Percentiles rank a stretch among this genome's conserved stretches.
Evolutionary conservation across 495 filamentous ascomycete genomes (phyloP).

Genomic region (Neurospora sp.): DNA sequence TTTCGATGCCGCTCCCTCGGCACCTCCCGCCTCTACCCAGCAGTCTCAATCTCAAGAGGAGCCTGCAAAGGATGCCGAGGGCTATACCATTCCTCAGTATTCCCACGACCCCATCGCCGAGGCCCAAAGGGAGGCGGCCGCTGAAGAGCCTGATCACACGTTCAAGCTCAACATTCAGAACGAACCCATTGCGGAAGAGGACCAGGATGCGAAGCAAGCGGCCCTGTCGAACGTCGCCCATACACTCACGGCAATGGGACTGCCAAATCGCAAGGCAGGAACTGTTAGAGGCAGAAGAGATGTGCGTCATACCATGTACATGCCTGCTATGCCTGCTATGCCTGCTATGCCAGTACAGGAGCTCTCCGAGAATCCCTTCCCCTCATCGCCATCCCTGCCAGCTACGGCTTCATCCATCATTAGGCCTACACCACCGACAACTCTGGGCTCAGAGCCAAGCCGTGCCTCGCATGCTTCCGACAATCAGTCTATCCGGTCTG

Average conservation of each 20-base stretch:
- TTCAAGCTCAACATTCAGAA: constrained; percentile 90
- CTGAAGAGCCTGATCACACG: constrained; percentile 53
- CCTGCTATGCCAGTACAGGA: constrained; percentile 37
- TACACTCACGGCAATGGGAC: constrained; percentile 50
- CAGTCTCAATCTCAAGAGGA: constrained; percentile 16
- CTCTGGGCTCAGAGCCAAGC: constrained; percentile 43
- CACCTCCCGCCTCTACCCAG: constrained; percentile 35
- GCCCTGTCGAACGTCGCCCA: constrained; percentile 89
- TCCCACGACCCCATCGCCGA: constrained; percentile 72
- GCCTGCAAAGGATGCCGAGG: constrained; percentile 45
- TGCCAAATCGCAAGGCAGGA: constrained; percentile 55
- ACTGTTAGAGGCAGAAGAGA: constrained; percentile 84
- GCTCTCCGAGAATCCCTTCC: constrained; percentile 32
- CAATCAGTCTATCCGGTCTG: constrained; percentile 84
- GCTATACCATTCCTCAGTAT: constrained; percentile 58
- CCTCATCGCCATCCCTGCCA: constrained; percentile 37
- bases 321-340: constrained; percentile 56
- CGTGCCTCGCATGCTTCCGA: constrained; percentile 61
- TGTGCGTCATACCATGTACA: constrained; percentile 79
- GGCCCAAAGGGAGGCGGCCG: constrained; percentile 67
- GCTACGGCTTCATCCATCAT: constrained; percentile 18
- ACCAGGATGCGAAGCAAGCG: constrained; percentile 68
- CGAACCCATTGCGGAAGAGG: constrained; percentile 88
- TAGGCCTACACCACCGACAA: constrained; percentile 31
- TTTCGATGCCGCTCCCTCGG: constrained; percentile 37